Conservation (phyloP, 2,329 filamentous ascomycete species). For the Ophiostoma pallidulum region DNA sequence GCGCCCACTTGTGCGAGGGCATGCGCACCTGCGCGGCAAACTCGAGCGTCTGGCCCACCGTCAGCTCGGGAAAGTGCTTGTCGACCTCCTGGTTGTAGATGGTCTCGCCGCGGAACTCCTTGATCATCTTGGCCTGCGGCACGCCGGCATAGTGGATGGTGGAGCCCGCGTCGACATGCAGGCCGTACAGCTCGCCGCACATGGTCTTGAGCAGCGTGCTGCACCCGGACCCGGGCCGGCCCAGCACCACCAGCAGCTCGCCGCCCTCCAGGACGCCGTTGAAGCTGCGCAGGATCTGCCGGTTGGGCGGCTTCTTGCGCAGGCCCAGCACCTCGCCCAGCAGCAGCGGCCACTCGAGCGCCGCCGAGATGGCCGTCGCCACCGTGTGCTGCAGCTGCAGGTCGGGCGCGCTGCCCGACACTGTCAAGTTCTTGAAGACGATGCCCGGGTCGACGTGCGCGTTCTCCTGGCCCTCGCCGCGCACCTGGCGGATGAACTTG, state of each 20-base stretch:
- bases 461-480: conserved; percentile 40
- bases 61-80: conserved; percentile 61
- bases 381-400: conserved; percentile 64
- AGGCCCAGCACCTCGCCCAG: conserved; percentile 41
- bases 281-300: conserved; percentile 55
- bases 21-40: conserved; percentile 44
- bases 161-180: conserved; percentile 41
- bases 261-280: conserved; percentile 45
- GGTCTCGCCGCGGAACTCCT: conserved; percentile 55
- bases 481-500: conserved; percentile 42
- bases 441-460: conserved; percentile 54
- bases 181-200: conserved; percentile 48
- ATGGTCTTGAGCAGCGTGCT: conserved; percentile 49
- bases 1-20: conserved; percentile 43
- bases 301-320: conserved; percentile 50
- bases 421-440: conserved; percentile 56
- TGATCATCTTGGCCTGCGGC: conserved; percentile 41
- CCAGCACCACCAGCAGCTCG: conserved; percentile 49
- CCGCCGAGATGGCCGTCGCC: conserved; percentile 46
- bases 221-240: conserved; percentile 50
- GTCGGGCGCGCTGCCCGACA: conserved; percentile 55
- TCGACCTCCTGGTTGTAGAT: conserved; percentile 64
- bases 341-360: conserved; percentile 37
- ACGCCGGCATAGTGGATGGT: conserved; percentile 55
- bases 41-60: conserved; percentile 55